Base-by-base conservation (phyloP, 2,329 filamentous ascomycete genomes). In the Colletotrichum graminicola region DNA sequence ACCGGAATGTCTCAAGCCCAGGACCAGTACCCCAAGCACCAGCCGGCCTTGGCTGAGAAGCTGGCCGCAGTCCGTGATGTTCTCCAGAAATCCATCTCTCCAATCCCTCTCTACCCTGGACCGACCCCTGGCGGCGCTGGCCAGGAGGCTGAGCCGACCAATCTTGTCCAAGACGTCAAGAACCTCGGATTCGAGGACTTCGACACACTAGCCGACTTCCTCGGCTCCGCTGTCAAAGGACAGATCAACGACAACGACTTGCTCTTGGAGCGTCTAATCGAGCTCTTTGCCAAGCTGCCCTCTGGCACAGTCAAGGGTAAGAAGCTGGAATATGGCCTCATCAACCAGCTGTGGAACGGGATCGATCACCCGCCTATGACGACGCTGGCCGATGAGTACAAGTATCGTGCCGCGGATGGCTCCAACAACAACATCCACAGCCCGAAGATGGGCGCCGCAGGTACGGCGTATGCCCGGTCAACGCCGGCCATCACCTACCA, bases 381-480 rank as follows among this genome's bases (percentile, higher is more conserved):
- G 3, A 70, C 66, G 12, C 62, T 75, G 5, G 72, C 64, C 34
- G 74, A 75, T 6, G 56, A 57, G 43, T 63, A 63, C 73, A 60
- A 62, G n/a, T 76, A 75, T 39, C 74, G 75, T n/a, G 51, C 65
- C 4, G 69, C 75, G 21, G 75, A 76, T 18, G 75, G 75, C 36
- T 74, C 73, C 5, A 71, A 73, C 57, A 76, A 76, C 64, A 75
- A 74, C 39, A 62, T 73, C 18, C 62, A 62, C 54, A 47, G 57
- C 43, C 73, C 69, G 12, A 39, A 63, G 14, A 67, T 76, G 41
- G 75, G 75, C 14, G 72, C 72, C 18, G 75, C 75, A 7, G 62
- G 62, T 11, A 74, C 72, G 5, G 55, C 74, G 10, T 76, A 76
- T n/a, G 68, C 67, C 10, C 72, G 71, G 23, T 73, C 74, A 10